A percentile compares a stretch with the other conserved stretches of the same genome.
Conservation (phyloP, 2,329 filamentous ascomycete genomes). For the Bipolaris gigantea region DNA sequence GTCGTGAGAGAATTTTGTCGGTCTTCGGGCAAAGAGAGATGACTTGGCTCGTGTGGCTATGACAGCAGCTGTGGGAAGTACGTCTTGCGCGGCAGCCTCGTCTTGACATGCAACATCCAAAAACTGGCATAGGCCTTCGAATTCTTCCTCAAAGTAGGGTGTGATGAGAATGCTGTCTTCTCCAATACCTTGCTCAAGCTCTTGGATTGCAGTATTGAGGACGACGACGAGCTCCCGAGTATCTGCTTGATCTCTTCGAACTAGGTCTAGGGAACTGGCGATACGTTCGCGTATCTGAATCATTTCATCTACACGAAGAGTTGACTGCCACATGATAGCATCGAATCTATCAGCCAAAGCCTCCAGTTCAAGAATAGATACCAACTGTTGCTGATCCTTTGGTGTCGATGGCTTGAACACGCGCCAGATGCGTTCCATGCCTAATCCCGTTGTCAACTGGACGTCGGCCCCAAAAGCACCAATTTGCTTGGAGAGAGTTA, state of each 20-base stretch:
- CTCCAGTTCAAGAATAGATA: slow-evolving; percentile 49
- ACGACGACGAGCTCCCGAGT: slow-evolving; percentile 33
- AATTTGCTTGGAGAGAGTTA: slow-evolving; percentile 30
- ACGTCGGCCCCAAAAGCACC: slow-evolving; percentile 67
- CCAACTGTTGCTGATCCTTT: slow-evolving; percentile 41
- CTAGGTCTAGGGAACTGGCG: slow-evolving; percentile 37
- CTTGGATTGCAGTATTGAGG: slow-evolving; percentile 32
- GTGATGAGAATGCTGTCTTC: slow-evolving; percentile 31
- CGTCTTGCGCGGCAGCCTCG: slow-evolving; percentile 5
- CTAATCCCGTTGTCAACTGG: slow-evolving; percentile 72
- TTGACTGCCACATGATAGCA: slow-evolving; percentile 41
- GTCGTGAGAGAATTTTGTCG: slow-evolving; percentile 32
- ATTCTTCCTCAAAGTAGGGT: slow-evolving; percentile 44
- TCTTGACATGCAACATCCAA: slow-evolving; percentile 32
- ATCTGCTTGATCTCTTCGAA: slow-evolving; percentile 34
- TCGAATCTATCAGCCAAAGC: slow-evolving; percentile 52
- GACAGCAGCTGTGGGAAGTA: slow-evolving; percentile 17
- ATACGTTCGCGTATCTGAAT: slow-evolving; percentile 42
- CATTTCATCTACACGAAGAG: slow-evolving; percentile 39
- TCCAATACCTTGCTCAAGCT: slow-evolving; percentile 34
- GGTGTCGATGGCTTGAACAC: slow-evolving; percentile 65
- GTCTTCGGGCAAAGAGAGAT: slow-evolving; percentile 40
- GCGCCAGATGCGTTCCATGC: slow-evolving; percentile 80
- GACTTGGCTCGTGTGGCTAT: slow-evolving; percentile 29
- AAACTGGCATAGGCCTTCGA: slow-evolving; percentile 45